phyloP scores from a whole-genome alignment of 805 yeast genomes.

The Schwanniomyces yamadae region DNA sequence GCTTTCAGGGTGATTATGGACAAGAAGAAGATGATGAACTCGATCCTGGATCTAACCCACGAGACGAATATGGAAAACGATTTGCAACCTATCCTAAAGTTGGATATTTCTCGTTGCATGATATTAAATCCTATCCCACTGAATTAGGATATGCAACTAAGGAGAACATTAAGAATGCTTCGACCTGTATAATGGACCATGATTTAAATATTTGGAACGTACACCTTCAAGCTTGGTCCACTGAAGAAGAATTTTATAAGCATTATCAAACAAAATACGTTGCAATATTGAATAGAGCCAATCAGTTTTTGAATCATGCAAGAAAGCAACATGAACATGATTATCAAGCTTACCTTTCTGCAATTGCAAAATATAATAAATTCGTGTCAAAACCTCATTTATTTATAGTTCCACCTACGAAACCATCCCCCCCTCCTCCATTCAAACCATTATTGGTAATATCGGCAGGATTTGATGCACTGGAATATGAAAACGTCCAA shows the following conservation, averaged over 20 bases:
- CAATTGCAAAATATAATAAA: constrained; percentile 29
- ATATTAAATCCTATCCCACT: constrained; percentile 82
- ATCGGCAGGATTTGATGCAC: constrained; percentile 88
- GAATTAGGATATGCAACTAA: constrained; percentile 75
- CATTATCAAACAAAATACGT: constrained; percentile 62
- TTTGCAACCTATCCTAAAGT: constrained; percentile 55
- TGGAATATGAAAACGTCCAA: constrained; percentile 75
- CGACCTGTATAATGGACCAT: constrained; percentile 76
- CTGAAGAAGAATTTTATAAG: constrained; percentile 62
- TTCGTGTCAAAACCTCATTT: constrained; percentile 31
- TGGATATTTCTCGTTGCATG: constrained; percentile 83
- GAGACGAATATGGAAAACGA: constrained; percentile 50
- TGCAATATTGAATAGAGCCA: constrained; percentile 62
- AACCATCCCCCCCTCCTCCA: constrained; percentile 36
- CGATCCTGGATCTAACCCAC: constrained; percentile 28
- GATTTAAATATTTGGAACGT: constrained; percentile 82
- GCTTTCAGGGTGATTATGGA: constrained; percentile 49
- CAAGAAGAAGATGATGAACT: constrained; percentile 46
- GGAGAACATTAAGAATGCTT: constrained; percentile 69
- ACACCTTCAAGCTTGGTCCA: constrained; percentile 65
- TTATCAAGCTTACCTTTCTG: constrained; percentile 24
- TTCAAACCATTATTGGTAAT: constrained; percentile 58
- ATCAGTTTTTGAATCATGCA: constrained; percentile 55
- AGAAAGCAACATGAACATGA: constrained; percentile 43
- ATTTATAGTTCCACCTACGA: constrained; percentile 22